Base-by-base conservation (phyloP, 164 flowering plant species). In the Vitis labrusca region DNA sequence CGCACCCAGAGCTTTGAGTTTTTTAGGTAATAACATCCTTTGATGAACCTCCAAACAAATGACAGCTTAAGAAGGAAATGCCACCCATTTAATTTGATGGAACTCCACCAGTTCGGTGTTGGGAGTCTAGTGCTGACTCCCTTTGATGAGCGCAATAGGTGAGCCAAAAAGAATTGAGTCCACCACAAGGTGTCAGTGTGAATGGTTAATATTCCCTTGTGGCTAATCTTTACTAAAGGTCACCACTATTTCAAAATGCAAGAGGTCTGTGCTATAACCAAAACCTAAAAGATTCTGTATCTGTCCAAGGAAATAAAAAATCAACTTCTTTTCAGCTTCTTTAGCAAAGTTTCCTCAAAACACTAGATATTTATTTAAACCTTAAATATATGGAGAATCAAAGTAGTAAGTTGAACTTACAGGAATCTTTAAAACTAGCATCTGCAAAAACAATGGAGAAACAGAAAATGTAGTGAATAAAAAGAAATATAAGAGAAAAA, bases 371-470 rank as follows among this genome's bases (percentile, higher is more conserved):
- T 51, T 14, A 1, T 11, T 19, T 12, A 29, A 30, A 65, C 7
- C 17, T 9, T 56, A 12, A 54, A 11, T 0, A 5, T 23, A 53
- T 2, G 60, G 6, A 47, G 60, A 66, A 44, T 7, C 9, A 12
- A 11, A 56, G 49, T 37, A 37, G 55, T 0, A 64, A 9, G 53
- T 13, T 54, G n/a, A 74, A 82, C 91, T 86, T 80, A 91, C 97
- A 59, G 90, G 88, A 68, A 86, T 69, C 78, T 85, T 86, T 54
- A 89, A 65, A 62, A 91, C 64, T 32, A 78, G 82, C 65, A 88
- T 82, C 97, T 91, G 92, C 87, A 84, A 68, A 79, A 79, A 16
- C 59, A 64, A 44, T 16, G 10, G 49, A 19, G 55, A 49, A 69
- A 71, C 53, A 57, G 17, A 12, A 61, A 50, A 64, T 14, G 69